Base-by-base conservation (phyloP, 768 basidiomycete species). In the Trametes cubensis region DNA sequence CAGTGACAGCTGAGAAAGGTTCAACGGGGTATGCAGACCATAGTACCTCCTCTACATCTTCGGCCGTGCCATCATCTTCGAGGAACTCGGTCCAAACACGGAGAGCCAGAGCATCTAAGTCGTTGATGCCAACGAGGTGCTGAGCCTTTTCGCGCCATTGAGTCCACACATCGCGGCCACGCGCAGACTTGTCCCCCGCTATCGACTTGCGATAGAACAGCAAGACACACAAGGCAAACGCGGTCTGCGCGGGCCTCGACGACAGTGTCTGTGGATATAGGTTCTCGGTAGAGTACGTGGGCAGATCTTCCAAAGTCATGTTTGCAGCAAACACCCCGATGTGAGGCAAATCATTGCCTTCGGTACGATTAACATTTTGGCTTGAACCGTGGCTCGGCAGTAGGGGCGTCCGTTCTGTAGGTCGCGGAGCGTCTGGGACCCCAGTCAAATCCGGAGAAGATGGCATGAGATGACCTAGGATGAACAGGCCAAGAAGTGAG, bases 21-120 rank as follows among this genome's bases (percentile, higher is more conserved):
- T 75, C 71, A 26, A 75, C 58, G 3, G 74, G 74, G 60, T 83
- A 84, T 11, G 69, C 59, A 6, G 74, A 73, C 85, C 85, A 86
- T 26, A 87, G 69, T 15, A 80, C 73, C 5, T 76, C 74, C 52
- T 83, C 76, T 18, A 86, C 73, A 55, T 85, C 80, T 23, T 66
- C 68, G 10, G 74, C 63, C 23, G 71, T 74, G 18, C 78, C 77
- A 54, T 77, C 76, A 20, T 74, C 76, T 17, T 70, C 63, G 11
- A 85, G 71, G 66, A 82, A 85, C 17, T 69, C 58, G 6, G 68
- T 64, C 83, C 83, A 85, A 2, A 79, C 56, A 8, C 67, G 66
- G 4, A 66, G 44, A 20, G 80, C 67, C 38, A 71, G 72, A 10
- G 67, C 65, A 45, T 82, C 78, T 3, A 81, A 64, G 6, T 71